Conservation (phyloP, 2,329 filamentous ascomycete species). For the Fusarium pseudograminearum region DNA sequence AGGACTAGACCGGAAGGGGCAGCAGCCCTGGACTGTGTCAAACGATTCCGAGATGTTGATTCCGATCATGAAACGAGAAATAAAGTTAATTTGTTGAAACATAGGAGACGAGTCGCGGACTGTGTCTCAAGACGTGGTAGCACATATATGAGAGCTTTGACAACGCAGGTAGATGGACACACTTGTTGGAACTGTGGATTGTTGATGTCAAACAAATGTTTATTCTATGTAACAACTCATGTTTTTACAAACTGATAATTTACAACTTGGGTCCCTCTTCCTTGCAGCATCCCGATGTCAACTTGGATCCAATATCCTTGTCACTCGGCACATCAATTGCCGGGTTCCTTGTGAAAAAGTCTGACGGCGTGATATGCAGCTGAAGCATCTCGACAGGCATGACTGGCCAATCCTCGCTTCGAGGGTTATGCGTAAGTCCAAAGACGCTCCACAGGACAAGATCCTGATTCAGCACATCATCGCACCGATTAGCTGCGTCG, state of each 20-base stretch:
- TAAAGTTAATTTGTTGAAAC: background rate
- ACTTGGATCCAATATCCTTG: constrained; percentile 16
- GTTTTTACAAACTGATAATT: background rate
- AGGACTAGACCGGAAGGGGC: background rate
- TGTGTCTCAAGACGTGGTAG: background rate
- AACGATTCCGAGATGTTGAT: background rate
- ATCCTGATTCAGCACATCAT: constrained; percentile 25
- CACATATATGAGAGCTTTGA: background rate
- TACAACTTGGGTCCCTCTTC: constrained; percentile 5
- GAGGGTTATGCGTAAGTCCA: constrained; percentile 15
- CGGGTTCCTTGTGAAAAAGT: constrained; percentile 14
- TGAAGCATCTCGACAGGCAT: constrained; percentile 28
- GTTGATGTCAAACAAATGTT: background rate
- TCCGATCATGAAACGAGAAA: background rate
- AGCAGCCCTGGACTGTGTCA: background rate
- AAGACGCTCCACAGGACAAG: constrained; percentile 23
- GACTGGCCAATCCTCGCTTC: constrained; percentile 15
- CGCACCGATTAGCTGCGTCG: constrained; percentile 14
- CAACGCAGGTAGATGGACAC: background rate
- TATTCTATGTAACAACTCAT: background rate
- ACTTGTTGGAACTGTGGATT: background rate
- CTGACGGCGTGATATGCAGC: constrained; percentile 11
- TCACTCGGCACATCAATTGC: constrained; percentile 21
- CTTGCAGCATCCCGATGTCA: constrained; percentile 15
- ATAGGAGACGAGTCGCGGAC: background rate